A percentile compares a stretch with the other conserved stretches of the same genome.
Evolutionary conservation across 768 basidiomycete species (phyloP).

Genomic region (Cubamyces sp.): DNA sequence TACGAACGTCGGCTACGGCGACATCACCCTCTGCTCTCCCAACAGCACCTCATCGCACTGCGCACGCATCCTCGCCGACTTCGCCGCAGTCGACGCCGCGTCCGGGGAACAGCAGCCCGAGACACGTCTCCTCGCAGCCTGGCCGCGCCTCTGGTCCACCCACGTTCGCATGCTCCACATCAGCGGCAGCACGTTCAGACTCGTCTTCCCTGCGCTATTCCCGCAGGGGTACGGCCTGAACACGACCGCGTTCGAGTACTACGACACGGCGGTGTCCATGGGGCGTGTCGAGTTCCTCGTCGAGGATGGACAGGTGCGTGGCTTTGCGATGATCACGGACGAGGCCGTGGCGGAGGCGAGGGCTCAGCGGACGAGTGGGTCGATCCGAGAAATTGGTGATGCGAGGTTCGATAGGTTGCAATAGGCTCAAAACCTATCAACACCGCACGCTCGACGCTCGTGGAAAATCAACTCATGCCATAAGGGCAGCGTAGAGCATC

Average conservation of each 20-base stretch:
- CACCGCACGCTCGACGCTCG: too few relatives aligned
- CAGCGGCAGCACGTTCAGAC: conserved; percentile 30
- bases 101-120: background rate
- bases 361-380: background rate
- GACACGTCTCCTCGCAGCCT: conserved; percentile 15
- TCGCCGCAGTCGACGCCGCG: conserved; percentile 14
- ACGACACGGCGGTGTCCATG: background rate
- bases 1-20: conserved; percentile 27
- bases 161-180: conserved; percentile 38
- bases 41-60: conserved; percentile 21
- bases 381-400: conserved; percentile 12
- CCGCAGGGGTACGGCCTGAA: conserved; percentile 41
- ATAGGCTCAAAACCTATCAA: background rate
- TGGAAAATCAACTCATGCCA: too few relatives aligned
- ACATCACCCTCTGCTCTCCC: conserved; percentile 29
- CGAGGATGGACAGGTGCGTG: conserved; percentile 13
- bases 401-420: conserved; percentile 19
- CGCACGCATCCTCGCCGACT: conserved; percentile 10
- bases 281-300: conserved; percentile 18
- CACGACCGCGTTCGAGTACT: conserved; percentile 20
- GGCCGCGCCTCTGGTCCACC: conserved; percentile 34
- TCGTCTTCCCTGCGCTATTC: conserved; percentile 35
- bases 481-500: too few relatives aligned
- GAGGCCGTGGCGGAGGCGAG: conserved; percentile 15
- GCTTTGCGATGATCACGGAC: conserved; percentile 23